These are phyloP conservation scores for Plasmodium gaboni DNA, from an alignment of 169 alveolate species.

Conservation along the genomic window DNA sequence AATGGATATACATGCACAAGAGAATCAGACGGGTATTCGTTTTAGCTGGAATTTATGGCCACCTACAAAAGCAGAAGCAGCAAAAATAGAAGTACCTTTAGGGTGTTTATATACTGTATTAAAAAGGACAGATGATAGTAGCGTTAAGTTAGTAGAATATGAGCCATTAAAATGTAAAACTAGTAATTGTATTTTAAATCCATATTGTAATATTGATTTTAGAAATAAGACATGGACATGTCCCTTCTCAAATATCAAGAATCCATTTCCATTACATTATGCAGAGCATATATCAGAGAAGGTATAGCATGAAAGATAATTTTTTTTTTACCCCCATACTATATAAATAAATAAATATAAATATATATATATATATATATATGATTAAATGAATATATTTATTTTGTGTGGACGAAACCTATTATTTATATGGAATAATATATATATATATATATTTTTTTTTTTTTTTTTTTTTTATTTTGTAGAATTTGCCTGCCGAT, in stretches of 20 bases:
- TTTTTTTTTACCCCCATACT: neutral
- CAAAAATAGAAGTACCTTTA: constrained; percentile 96
- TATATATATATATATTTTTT: neutral
- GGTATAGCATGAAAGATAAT: constrained; percentile 19
- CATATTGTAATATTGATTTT: constrained; percentile 96
- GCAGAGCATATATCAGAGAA: constrained; percentile 97
- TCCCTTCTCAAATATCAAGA: constrained; percentile 95
- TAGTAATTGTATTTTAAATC: constrained; percentile 95
- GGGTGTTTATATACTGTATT: constrained; percentile 96
- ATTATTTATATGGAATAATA: neutral
- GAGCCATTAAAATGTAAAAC: constrained; percentile 94
- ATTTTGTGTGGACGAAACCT: neutral
- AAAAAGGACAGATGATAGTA: constrained; percentile 86
- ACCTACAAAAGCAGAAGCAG: constrained; percentile 94
- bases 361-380: constrained; percentile 2
- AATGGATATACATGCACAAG: constrained; percentile 89
- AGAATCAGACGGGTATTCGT: constrained; percentile 95
- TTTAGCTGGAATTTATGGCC: constrained; percentile 99
- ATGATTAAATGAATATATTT: neutral
- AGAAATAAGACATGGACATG: constrained; percentile 98
- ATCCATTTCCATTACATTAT: constrained; percentile 96
- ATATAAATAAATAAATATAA: too few species aligned
- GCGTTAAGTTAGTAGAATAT: constrained; percentile 94
- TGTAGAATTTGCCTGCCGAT: constrained; percentile 96
- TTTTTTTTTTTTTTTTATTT: neutral